Evolutionary conservation across 768 basidiomycete genomes (phyloP), one percentile per base, ranked within the genome.

Genomic region (Glaciozyma antarctica): DNA sequence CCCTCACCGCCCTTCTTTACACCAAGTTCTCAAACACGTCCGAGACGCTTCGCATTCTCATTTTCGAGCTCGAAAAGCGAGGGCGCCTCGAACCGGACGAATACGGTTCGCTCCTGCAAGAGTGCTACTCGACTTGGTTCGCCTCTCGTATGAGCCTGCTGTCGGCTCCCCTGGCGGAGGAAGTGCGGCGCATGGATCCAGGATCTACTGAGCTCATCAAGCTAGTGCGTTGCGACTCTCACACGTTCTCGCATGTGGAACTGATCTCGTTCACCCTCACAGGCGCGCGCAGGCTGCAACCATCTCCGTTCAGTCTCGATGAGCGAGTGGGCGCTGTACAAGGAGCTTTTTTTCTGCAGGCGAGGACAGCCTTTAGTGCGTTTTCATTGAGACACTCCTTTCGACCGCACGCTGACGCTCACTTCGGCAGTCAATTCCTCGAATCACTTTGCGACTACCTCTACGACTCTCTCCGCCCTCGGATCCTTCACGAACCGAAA

Each of bases 381-480:
- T 81, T 28, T 81, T 28, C 54, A 19, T 30, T n/a, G 49, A 8
- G 55, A 34, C 21, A 45, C 38, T 22, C n/a, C 16, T 15, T 19
- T 53, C 52, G 16, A 34, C n/a, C 32, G 43, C 26, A 13, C 19
- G 10, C 54, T 26, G n/a, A 57, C 21, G 32, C 3, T 38, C 17
- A 30, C 17, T 32, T 15, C 2, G 1, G 5, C 74, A 97, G 92
- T 73, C 81, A 84, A 65, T 97, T 90, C 77, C 81, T 99, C 28
- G 92, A 95, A 78, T 86, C 82, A 4, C 81, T 98, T 0, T 97
- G 92, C 71, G 94, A 97, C 77, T 83, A 90, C 71, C 84, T 99
- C 43, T 95, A 93, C 75, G 95, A 98, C 75, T 90, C 93, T 69
- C 83, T 99, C 1, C 87, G 94, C 1, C 95, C 94, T 8, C 85